A percentile compares a stretch with the other conserved stretches of the same genome.
phyloP scores from a whole-genome alignment of 306 rosid species.

The Clitoria ternatea region DNA sequence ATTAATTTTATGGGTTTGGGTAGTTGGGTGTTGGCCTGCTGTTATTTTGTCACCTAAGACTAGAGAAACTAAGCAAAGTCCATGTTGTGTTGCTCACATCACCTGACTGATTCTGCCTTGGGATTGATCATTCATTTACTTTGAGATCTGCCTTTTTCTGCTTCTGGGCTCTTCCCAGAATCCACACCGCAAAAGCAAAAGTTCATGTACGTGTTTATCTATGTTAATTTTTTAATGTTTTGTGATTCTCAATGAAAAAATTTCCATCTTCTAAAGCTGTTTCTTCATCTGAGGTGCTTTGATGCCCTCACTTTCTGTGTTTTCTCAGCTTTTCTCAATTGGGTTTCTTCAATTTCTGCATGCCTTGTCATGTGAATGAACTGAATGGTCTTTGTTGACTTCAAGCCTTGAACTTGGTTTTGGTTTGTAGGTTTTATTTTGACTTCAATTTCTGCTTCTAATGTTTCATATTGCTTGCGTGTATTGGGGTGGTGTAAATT shows the following conservation, averaged over 20 bases:
- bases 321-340: background rate
- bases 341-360: background rate
- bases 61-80: background rate
- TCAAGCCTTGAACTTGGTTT: background rate
- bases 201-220: background rate
- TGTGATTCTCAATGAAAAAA: background rate
- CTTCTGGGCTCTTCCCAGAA: slow-evolving; percentile 18
- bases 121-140: slow-evolving; percentile 10
- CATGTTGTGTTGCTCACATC: slow-evolving; percentile 28
- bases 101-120: slow-evolving; percentile 44
- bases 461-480: background rate
- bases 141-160: slow-evolving; percentile 42
- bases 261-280: background rate
- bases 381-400: background rate
- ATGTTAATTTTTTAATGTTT: too few species aligned
- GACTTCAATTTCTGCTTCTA: background rate
- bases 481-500: background rate
- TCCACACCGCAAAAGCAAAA: background rate
- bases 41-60: background rate
- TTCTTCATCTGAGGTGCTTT: slow-evolving; percentile 17
- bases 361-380: background rate
- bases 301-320: background rate
- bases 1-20: background rate
- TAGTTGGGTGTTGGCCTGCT: background rate
- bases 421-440: background rate